Evolutionary conservation across 225 moss, liverwort and hornwort genomes (phyloP).

Genomic region (Ulota crispa): DNA sequence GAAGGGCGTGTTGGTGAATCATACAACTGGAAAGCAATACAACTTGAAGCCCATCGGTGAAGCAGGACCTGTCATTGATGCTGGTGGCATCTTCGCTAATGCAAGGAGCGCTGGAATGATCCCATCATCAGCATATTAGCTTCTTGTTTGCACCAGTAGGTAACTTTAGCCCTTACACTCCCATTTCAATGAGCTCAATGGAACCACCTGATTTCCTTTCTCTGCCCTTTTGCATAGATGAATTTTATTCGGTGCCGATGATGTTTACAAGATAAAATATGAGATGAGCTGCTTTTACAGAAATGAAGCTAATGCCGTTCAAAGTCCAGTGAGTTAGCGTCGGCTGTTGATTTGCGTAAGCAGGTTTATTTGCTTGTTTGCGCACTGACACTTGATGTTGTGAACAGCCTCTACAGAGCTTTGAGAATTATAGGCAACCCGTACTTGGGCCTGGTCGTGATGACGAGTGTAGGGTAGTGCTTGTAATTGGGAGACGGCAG

Average conservation of each 20-base stretch:
- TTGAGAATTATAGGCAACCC: conserved; percentile 29
- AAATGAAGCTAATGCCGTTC: background rate
- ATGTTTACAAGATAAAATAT: background rate
- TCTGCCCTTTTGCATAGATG: background rate
- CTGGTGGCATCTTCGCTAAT: conserved; percentile 84
- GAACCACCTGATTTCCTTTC: conserved; percentile 5
- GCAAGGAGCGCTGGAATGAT: conserved; percentile 87
- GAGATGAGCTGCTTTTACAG: background rate
- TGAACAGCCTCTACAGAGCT: background rate
- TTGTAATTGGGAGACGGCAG: conserved; percentile 31
- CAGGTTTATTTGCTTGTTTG: background rate
- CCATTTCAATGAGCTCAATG: background rate
- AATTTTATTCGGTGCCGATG: background rate
- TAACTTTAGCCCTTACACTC: background rate
- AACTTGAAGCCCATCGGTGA: conserved; percentile 81
- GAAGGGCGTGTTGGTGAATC: conserved; percentile 68
- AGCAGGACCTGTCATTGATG: conserved; percentile 88
- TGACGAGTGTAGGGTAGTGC: conserved; percentile 15
- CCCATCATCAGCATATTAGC: conserved; percentile 44
- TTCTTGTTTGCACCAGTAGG: background rate
- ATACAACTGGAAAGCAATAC: conserved; percentile 78
- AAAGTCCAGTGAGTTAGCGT: background rate
- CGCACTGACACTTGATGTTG: background rate
- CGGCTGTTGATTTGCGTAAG: background rate
- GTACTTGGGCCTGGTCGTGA: conserved; percentile 25